Base-by-base conservation (phyloP, 305 asterid genomes). In the Fraxinus paxiana region DNA sequence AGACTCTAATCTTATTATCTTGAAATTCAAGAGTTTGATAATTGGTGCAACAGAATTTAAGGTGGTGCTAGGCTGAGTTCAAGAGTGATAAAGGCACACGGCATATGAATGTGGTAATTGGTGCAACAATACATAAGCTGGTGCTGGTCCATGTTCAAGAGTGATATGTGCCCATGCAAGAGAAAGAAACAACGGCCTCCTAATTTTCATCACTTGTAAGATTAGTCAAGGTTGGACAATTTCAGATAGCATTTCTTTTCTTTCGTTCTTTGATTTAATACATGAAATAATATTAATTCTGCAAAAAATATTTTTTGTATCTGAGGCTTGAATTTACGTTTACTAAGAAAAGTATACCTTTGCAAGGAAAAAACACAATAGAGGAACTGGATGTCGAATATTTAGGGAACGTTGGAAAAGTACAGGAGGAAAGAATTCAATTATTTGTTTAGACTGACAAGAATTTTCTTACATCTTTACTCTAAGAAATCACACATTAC, bases 161-260 rank as follows among this genome's bases (percentile, higher is more conserved):
- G 34, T 24, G 72, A 63, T 22, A 63, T 3, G 75, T 69, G 22
- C 43, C 3, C 22, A 10, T 34, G 22, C 18, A 61, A 61, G 33
- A 15, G 17, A 70, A 4, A 8, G 15, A 31, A 31, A 31, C 46
- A 5, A 31, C 13, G 43, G 41, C 43, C 5, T n/a, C 26, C 41
- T 30, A 6, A 70, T 70, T 70, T 7, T 70, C 75, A 4, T 70
- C 43, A 70, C 75, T 70, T 70, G 74, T 30, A 69, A 69, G 74
- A 26, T 69, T 69, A 69, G 22, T 69, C 74, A 15, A 69, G 20
- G 38, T 69, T 69, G 38, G 41, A 69, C 38, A 30, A 26, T 26
- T 69, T 30, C 37, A 63, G 72, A 63, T 28, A 5, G 41, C 74
- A 30, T 30, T 28, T 69, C 7, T 28, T 22, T 63, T 69, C 20